Conservation (phyloP, 495 filamentous ascomycete genomes). For the Penicillium longicatenatum region DNA sequence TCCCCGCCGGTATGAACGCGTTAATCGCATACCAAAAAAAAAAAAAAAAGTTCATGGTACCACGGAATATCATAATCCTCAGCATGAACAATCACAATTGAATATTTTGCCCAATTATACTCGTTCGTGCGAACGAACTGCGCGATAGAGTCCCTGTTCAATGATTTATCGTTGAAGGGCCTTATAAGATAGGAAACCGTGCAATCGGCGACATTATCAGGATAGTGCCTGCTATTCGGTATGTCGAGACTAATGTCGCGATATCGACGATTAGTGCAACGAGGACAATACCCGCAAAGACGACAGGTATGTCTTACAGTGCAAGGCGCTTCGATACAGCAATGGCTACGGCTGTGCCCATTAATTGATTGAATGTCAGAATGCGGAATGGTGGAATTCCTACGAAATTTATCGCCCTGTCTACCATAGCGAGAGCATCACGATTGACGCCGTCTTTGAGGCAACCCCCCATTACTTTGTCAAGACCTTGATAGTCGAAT, state of each 20-base stretch:
- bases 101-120: conserved; percentile 27
- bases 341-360: conserved; percentile 73
- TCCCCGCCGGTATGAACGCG: conserved; percentile 26
- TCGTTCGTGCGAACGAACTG: conserved; percentile 31
- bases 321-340: conserved; percentile 65
- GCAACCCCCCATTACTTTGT: conserved; percentile 66
- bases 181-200: conserved; percentile 42
- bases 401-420: conserved; percentile 67
- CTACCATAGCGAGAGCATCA: conserved; percentile 64
- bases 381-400: conserved; percentile 66
- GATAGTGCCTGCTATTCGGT: conserved; percentile 44
- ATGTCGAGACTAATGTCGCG: conserved; percentile 44
- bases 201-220: conserved; percentile 46
- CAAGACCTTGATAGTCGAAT: conserved; percentile 82
- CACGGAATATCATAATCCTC: conserved; percentile 45
- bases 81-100: conserved; percentile 34
- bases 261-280: conserved; percentile 49
- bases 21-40: conserved; percentile 50
- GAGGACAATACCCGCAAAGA: conserved; percentile 38
- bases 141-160: conserved; percentile 43
- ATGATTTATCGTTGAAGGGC: conserved; percentile 48
- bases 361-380: conserved; percentile 71
- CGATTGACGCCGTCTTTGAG: conserved; percentile 69
- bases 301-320: conserved; percentile 28
- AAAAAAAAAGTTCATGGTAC: conserved; percentile 37